A percentile compares a stretch with the other conserved stretches of the same genome.
phyloP scores from a whole-genome alignment of 2,329 filamentous ascomycete genomes.

The Lomentospora prolificans region DNA sequence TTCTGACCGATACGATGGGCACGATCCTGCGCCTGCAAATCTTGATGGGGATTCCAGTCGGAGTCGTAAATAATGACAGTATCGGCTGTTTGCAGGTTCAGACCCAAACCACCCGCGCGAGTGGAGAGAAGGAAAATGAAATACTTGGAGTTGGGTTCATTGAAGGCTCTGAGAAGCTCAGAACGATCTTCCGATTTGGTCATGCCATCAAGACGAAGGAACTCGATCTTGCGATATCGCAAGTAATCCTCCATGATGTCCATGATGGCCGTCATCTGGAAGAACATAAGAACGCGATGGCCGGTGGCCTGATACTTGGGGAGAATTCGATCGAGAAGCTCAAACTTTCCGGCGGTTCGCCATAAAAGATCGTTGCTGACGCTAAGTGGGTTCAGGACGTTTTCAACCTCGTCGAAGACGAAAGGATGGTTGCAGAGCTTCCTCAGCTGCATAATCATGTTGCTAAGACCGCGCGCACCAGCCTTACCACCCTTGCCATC shows the following conservation, averaged over 20 bases:
- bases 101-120: conserved; percentile 91
- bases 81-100: conserved; percentile 95
- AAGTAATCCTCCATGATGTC: conserved; percentile 99
- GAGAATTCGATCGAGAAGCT: conserved; percentile 81
- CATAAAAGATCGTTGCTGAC: conserved; percentile 88
- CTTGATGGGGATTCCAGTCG: conserved; percentile 98
- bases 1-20: conserved; percentile 99
- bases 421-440: conserved; percentile 99
- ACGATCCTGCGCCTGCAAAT: conserved; percentile 98
- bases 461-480: conserved; percentile 86
- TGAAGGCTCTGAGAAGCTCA: conserved; percentile 80
- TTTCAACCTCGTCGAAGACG: conserved; percentile 95
- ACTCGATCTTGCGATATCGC: conserved; percentile 71
- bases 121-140: conserved; percentile 99
- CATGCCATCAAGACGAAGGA: conserved; percentile 87
- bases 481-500: conserved; percentile 95
- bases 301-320: conserved; percentile 88
- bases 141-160: conserved; percentile 80
- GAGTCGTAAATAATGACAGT: conserved; percentile 99
- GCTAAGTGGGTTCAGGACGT: conserved; percentile 87
- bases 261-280: conserved; percentile 99
- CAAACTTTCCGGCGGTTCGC: conserved; percentile 95
- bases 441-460: conserved; percentile 99
- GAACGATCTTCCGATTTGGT: conserved; percentile 97
- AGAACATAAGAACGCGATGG: conserved; percentile 98